These are phyloP conservation scores for Xylariaceae sp. DNA, from an alignment of 2,329 filamentous ascomycete genomes.

Conservation along the genomic window DNA sequence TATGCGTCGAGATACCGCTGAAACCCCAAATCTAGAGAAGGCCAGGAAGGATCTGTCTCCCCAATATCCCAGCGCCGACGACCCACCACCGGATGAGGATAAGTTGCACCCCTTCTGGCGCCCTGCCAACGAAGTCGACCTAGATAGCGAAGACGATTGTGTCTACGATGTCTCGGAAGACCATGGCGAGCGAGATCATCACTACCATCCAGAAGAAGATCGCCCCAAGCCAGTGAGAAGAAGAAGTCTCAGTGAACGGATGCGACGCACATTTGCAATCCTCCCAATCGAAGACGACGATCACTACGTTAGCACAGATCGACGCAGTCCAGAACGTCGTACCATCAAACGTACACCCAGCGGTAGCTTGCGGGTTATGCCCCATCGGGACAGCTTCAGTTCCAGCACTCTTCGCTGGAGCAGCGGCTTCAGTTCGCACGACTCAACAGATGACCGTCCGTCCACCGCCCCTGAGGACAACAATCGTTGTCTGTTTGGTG, in stretches of 20 bases:
- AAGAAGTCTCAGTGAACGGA: slow-evolving; percentile 47
- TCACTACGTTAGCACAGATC: slow-evolving; percentile 31
- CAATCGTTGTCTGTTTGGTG: slow-evolving; percentile 25
- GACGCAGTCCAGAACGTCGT: slow-evolving; percentile 47
- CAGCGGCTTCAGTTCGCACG: slow-evolving; percentile 19
- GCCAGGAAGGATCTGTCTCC: slow-evolving; percentile 27
- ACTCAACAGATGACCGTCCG: slow-evolving; percentile 28
- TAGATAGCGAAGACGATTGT: slow-evolving; percentile 27
- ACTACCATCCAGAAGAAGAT: slow-evolving; percentile 48
- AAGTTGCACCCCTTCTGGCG: slow-evolving; percentile 60
- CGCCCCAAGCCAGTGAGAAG: slow-evolving; percentile 33
- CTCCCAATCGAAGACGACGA: slow-evolving; percentile 47
- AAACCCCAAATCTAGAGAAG: slow-evolving; percentile 24
- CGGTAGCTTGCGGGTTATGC: slow-evolving; percentile 57
- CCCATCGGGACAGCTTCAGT: slow-evolving; percentile 43
- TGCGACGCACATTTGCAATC: slow-evolving; percentile 60
- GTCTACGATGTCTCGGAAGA: slow-evolving; percentile 31
- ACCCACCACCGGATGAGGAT: slow-evolving; percentile 47
- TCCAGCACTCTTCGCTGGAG: slow-evolving; percentile 32
- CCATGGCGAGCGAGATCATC: slow-evolving; percentile 34
- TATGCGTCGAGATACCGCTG: slow-evolving; percentile 29
- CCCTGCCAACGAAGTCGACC: slow-evolving; percentile 41
- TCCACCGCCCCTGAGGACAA: slow-evolving; percentile 33
- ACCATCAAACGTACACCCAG: slow-evolving; percentile 57
- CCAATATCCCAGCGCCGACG: slow-evolving; percentile 40